These are phyloP conservation scores for Pythium dissimile DNA, from an alignment of 352 stramenopile species.

Conservation along the genomic window DNA sequence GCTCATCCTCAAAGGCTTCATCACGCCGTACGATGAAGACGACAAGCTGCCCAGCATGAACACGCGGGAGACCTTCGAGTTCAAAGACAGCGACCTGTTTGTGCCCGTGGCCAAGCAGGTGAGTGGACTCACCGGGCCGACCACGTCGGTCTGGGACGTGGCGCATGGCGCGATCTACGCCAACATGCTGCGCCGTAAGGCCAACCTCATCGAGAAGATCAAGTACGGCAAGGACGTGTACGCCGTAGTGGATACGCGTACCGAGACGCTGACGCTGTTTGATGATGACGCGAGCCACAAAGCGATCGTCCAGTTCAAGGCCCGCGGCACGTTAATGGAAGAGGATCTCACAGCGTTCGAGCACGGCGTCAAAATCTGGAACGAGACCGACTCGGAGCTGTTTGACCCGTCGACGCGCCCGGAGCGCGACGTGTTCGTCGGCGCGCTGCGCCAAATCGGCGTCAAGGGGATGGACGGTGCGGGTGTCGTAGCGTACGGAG, in stretches of 20 bases:
- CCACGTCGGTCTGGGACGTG: constrained; percentile 15
- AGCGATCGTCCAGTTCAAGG: constrained; percentile 30
- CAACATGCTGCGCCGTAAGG: constrained; percentile 46
- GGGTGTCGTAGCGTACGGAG: no score
- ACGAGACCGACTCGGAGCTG: constrained; percentile 26
- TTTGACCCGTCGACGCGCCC: constrained; percentile 16
- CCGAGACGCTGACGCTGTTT: constrained; percentile 42
- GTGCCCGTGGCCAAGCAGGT: constrained; percentile 32
- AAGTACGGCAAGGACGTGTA: constrained; percentile 61
- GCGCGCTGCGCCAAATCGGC: constrained; percentile 40
- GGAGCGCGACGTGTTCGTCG: constrained; percentile 42
- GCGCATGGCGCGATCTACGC: constrained; percentile 11
- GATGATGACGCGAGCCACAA: constrained; percentile 17
- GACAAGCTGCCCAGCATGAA: constrained; percentile 29
- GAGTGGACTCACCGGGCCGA: constrained; percentile 29
- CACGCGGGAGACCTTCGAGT: constrained; percentile 33
- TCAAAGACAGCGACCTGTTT: constrained; percentile 43
- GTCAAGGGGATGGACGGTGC: constrained; percentile 32
- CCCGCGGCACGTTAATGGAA: neutral
- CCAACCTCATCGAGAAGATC: constrained; percentile 40
- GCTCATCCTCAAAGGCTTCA: constrained; percentile 19
- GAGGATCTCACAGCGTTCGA: constrained; percentile 26
- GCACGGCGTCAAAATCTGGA: constrained; percentile 42
- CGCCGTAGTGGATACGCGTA: constrained; percentile 34
- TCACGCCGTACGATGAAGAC: constrained; percentile 24